A percentile compares a stretch with the other conserved stretches of the same genome.
phyloP scores from a whole-genome alignment of 352 stramenopile genomes.

The Pythium folliculosum region DNA sequence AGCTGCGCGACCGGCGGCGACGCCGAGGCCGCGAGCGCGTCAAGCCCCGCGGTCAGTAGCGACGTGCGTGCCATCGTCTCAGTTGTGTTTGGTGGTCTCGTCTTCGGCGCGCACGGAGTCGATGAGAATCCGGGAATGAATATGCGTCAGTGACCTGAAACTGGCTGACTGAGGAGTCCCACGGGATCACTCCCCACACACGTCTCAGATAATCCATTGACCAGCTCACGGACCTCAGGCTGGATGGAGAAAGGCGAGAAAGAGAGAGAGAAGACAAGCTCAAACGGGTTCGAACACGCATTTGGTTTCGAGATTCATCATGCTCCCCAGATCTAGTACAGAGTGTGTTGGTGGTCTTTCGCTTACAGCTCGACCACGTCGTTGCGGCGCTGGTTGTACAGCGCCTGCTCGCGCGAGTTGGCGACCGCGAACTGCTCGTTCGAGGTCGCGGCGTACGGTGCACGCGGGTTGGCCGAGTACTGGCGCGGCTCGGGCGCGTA shows the following conservation, averaged over 20 bases:
- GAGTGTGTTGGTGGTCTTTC: background rate
- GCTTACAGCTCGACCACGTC: constrained; percentile 33
- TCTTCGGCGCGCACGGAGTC: background rate
- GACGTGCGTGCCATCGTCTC: constrained; percentile 8
- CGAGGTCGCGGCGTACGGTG: constrained; percentile 16
- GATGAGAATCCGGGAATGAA: background rate
- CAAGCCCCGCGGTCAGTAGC: constrained; percentile 11
- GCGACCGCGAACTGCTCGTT: constrained; percentile 21
- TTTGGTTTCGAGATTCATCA: background rate
- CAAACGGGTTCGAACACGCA: background rate
- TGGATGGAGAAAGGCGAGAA: too few species aligned
- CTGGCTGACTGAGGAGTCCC: background rate
- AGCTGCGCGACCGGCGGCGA: constrained; percentile 13
- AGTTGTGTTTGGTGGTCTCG: background rate
- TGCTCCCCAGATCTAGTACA: constrained; percentile 11
- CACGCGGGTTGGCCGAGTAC: constrained; percentile 15
- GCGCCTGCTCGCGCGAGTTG: constrained; percentile 28
- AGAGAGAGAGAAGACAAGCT: too few species aligned
- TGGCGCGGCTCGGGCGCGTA: constrained; percentile 12
- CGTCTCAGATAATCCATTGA: constrained; percentile 7
- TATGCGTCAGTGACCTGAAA: background rate
- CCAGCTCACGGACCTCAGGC: too few species aligned
- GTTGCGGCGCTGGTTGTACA: constrained; percentile 34
- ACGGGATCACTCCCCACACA: constrained; percentile 2
- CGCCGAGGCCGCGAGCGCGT: constrained; percentile 9